Percentiles rank a stretch among this genome's conserved stretches.
Evolutionary conservation across 179 eudicot species (phyloP).

Genomic region (Dionaea muscipula): DNA sequence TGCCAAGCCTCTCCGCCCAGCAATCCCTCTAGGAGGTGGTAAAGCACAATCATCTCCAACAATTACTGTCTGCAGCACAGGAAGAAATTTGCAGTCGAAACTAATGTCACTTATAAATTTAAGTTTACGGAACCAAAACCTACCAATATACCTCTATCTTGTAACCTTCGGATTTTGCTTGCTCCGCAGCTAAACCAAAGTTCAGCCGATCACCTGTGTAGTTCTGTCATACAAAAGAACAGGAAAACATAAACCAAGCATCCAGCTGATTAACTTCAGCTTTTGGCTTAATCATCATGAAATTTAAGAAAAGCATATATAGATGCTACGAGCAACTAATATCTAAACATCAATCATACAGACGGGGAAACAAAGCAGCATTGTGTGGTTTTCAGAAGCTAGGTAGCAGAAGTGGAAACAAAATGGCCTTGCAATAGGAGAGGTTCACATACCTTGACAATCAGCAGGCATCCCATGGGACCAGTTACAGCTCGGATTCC

Average conservation of each 20-base stretch:
- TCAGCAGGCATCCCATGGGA: slow-evolving; percentile 79
- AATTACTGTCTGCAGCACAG: slow-evolving; percentile 61
- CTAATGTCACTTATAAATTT: slow-evolving; percentile 2
- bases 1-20: slow-evolving; percentile 97
- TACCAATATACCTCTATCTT: slow-evolving; percentile 58
- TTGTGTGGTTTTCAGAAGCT: background rate
- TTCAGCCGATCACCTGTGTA: slow-evolving; percentile 92
- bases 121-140: slow-evolving; percentile 4
- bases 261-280: background rate
- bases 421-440: slow-evolving; percentile 1
- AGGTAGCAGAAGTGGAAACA: background rate
- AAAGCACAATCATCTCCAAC: slow-evolving; percentile 97
- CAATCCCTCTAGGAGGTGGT: slow-evolving; percentile 91
- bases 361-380: background rate
- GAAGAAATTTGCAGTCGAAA: background rate
- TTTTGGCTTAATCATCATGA: background rate
- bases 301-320: too few relatives aligned
- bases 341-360: background rate
- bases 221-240: slow-evolving; percentile 34
- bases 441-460: slow-evolving; percentile 56
- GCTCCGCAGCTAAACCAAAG: slow-evolving; percentile 97
- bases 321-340: background rate
- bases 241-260: background rate
- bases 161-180: slow-evolving; percentile 93
- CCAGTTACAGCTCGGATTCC: slow-evolving; percentile 97